Evolutionary conservation across 192 early-diverging fungal genomes (phyloP), one percentile per base, ranked within the genome.

Genomic region (Chytriomyces hyalinus): DNA sequence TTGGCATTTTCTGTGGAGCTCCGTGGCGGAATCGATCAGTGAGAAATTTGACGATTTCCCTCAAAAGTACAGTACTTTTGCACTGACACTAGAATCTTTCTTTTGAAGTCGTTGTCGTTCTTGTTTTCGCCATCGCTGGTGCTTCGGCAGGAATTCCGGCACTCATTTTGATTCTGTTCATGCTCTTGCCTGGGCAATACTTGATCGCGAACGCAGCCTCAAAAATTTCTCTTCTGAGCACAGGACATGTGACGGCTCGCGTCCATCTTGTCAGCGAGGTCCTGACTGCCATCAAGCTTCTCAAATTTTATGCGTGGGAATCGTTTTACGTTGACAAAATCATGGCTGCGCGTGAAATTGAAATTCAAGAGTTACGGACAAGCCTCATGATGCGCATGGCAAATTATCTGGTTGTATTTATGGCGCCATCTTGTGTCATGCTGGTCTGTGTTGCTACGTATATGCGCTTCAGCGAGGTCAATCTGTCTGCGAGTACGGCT

Each of bases 251-350:
- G n/a, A 90, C 87, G 7, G 84, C 88, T 43, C 87, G 92, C 53
- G 91, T 93, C n/a, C 88, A 90, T 71, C 80, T 93, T 36, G 92
- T 93, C 87, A 88, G 86, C 0, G 92, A 93, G 75, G 82, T 92
- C 22, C 67, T 93, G 36, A 93, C 92, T 2, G 89, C 90, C 36
- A 92, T 93, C 70, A 93, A 93, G 76, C 75, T 93, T n/a, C 92
- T 93, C 69, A 93, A 93, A 78, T 92, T 92, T 68, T 92, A 93
- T 67, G 89, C 92, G 6, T 93, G 92, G 92, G 92, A 93, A 67
- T 61, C 78, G 5, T 90, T 82, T 61, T 93, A 90, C 68, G 77
- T 80, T 64, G 82, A 85, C 22, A 86, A 88, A 49, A 83, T 92
- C 15, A 82, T 73, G 61, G 67, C 71, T 13, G 84, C 86, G 10